Conservation (phyloP, 441 rosid genomes). For the Melianthus villosus region DNA sequence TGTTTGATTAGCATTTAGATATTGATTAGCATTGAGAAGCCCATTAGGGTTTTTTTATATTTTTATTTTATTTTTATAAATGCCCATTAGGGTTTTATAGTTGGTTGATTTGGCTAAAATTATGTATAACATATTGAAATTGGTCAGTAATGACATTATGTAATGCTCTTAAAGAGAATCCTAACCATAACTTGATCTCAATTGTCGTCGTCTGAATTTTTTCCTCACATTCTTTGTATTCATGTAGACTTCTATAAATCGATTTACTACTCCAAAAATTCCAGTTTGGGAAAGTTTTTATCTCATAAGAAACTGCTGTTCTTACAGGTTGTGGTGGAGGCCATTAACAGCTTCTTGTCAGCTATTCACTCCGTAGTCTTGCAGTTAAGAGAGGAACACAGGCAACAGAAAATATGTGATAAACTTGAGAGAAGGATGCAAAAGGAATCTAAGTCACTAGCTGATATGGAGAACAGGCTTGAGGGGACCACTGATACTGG, state of each 20-base stretch:
- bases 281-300: neutral
- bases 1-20: too few relatives aligned
- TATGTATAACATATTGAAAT: too few relatives aligned
- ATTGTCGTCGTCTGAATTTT: too few relatives aligned
- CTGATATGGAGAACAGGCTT: slow-evolving; percentile 51
- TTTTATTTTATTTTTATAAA: too few relatives aligned
- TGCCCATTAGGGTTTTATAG: too few relatives aligned
- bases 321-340: slow-evolving; percentile 53
- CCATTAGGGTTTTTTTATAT: too few relatives aligned
- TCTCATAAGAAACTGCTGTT: neutral
- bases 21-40: too few relatives aligned
- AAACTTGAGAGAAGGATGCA: slow-evolving; percentile 69
- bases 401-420: slow-evolving; percentile 34
- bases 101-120: too few relatives aligned
- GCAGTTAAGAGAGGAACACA: slow-evolving; percentile 51
- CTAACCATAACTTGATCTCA: too few relatives aligned
- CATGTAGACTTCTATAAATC: neutral
- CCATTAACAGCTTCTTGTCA: slow-evolving; percentile 47
- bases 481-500: slow-evolving; percentile 25
- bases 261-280: neutral
- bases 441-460: slow-evolving; percentile 37
- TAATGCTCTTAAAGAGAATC: too few relatives aligned
- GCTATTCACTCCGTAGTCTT: slow-evolving; percentile 41
- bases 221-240: neutral
- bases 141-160: too few relatives aligned